Percentiles rank a stretch among this genome's conserved stretches.
These are phyloP conservation scores for Leccinum uliginosum DNA, from an alignment of 768 basidiomycete species.

Conservation along the genomic window DNA sequence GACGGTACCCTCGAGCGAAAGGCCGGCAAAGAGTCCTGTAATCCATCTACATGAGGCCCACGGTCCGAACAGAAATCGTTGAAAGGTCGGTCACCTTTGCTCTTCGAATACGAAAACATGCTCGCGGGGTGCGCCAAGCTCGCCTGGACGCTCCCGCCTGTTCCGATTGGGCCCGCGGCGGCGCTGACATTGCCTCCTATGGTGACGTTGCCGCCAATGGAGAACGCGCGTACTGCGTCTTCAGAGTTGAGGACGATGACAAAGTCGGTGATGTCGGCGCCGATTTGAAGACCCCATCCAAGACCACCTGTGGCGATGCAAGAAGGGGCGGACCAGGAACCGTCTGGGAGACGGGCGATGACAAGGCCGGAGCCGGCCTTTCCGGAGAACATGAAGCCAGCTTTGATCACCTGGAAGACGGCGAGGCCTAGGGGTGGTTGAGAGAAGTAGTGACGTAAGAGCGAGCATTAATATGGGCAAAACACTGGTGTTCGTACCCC, in stretches of 20 bases:
- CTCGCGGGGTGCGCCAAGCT: slow-evolving; percentile 89
- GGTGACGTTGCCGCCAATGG: slow-evolving; percentile 92
- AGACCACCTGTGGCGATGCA: slow-evolving; percentile 96
- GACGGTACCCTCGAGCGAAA: slow-evolving; percentile 91
- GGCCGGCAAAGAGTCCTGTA: slow-evolving; percentile 86
- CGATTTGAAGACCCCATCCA: slow-evolving; percentile 93
- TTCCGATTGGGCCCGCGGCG: slow-evolving; percentile 89
- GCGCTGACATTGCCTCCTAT: slow-evolving; percentile 88
- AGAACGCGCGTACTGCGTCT: slow-evolving; percentile 94
- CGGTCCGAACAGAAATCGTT: neutral
- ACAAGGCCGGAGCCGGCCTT: slow-evolving; percentile 93
- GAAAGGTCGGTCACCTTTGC: slow-evolving; percentile 60
- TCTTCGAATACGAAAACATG: slow-evolving; percentile 97
- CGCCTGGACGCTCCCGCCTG: slow-evolving; percentile 86
- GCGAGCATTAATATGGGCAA: neutral
- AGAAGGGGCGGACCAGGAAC: slow-evolving; percentile 95
- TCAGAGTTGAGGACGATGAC: slow-evolving; percentile 97
- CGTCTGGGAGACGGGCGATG: slow-evolving; percentile 88
- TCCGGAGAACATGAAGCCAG: slow-evolving; percentile 92
- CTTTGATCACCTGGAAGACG: slow-evolving; percentile 90
- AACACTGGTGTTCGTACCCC: slow-evolving; percentile 52
- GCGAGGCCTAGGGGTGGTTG: slow-evolving; percentile 63
- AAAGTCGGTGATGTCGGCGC: slow-evolving; percentile 93
- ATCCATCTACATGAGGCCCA: neutral
- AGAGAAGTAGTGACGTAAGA: neutral